Conservation (phyloP, 2,329 filamentous ascomycete genomes). For the Monosporascus sp. region DNA sequence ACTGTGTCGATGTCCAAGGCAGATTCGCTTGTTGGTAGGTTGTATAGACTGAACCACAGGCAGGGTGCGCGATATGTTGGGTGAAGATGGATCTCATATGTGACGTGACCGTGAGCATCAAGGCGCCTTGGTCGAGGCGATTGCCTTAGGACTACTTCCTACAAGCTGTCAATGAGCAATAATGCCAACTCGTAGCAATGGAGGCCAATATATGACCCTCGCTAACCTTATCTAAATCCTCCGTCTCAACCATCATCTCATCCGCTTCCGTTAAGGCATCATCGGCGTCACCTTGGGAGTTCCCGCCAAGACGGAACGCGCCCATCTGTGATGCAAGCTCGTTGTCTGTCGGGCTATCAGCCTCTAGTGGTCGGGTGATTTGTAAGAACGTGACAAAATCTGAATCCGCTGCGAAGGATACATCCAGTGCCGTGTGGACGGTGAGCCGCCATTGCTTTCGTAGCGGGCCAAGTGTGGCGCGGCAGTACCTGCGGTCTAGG, state of each 20-base stretch:
- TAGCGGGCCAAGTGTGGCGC: slow-evolving; percentile 49
- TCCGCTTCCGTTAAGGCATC: slow-evolving; percentile 28
- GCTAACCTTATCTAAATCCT: slow-evolving; percentile 46
- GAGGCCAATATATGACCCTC: not conserved
- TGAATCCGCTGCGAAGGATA: slow-evolving; percentile 34
- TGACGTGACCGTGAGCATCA: slow-evolving; percentile 45
- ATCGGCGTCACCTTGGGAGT: slow-evolving; percentile 4
- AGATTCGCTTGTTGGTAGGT: slow-evolving; percentile 48
- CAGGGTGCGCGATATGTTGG: slow-evolving; percentile 70
- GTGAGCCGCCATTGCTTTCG: slow-evolving; percentile 51
- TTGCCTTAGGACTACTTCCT: slow-evolving; percentile 36
- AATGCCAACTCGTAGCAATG: not conserved
- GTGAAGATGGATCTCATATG: slow-evolving; percentile 71
- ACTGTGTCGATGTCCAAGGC: slow-evolving; percentile 62
- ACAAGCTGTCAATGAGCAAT: slow-evolving; percentile 1
- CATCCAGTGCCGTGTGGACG: slow-evolving; percentile 45
- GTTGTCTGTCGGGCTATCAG: slow-evolving; percentile 32
- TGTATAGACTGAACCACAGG: slow-evolving; percentile 66
- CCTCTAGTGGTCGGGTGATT: slow-evolving; percentile 48
- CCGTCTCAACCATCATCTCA: slow-evolving; percentile 42
- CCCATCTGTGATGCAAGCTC: slow-evolving; percentile 42
- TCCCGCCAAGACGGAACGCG: slow-evolving; percentile 37
- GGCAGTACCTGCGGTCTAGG: slow-evolving; percentile 53
- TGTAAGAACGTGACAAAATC: slow-evolving; percentile 49
- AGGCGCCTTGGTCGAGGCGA: slow-evolving; percentile 23